A percentile compares a stretch with the other conserved stretches of the same genome.
Conservation (phyloP, 2,329 filamentous ascomycete species). For the Cryphonectria japonica region DNA sequence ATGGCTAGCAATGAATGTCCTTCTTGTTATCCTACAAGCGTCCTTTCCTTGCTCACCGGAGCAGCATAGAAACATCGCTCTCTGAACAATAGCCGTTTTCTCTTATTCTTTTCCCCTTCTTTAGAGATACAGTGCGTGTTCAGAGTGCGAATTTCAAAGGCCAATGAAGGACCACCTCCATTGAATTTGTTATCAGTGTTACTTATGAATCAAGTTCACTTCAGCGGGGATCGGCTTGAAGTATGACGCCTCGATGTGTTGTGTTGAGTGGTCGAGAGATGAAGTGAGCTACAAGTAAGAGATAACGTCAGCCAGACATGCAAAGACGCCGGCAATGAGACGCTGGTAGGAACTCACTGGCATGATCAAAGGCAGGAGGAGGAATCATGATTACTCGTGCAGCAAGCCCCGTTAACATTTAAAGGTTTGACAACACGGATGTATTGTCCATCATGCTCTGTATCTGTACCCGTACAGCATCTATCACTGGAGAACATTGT, state of each 20-base stretch:
- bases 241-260: background rate
- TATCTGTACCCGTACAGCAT: no score
- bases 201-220: background rate
- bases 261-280: background rate
- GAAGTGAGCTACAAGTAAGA: background rate
- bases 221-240: background rate
- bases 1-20: background rate
- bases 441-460: background rate
- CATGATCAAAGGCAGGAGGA: background rate
- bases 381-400: background rate
- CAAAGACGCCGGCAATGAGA: background rate
- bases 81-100: no score
- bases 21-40: background rate
- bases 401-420: background rate
- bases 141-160: background rate
- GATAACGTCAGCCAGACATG: background rate
- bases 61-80: background rate
- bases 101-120: background rate
- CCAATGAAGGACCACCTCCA: background rate
- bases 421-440: background rate
- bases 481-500: conserved; percentile 26
- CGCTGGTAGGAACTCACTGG: background rate
- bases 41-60: background rate
- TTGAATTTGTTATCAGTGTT: background rate
- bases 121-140: background rate